Percentiles rank a stretch among this genome's conserved stretches.
phyloP scores from a whole-genome alignment of 2,329 filamentous ascomycete species.

The Albifimbria verrucaria region DNA sequence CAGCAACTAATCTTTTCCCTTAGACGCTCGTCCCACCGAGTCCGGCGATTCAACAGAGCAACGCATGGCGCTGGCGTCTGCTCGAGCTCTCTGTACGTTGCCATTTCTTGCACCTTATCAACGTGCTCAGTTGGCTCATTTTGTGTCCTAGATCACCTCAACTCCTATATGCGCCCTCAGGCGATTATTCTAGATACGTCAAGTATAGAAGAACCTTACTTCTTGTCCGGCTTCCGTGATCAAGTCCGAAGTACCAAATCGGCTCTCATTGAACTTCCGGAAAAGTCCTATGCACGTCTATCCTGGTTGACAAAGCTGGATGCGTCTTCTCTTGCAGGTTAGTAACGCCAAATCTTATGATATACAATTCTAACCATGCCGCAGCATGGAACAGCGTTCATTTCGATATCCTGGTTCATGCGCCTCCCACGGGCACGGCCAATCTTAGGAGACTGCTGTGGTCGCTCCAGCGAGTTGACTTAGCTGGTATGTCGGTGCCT shows the following conservation, averaged over 20 bases:
- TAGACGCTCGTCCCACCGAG: constrained; percentile 76
- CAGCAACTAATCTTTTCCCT: constrained; percentile 12
- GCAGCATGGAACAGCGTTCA: constrained; percentile 73
- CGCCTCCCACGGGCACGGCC: constrained; percentile 65
- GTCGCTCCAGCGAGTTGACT: constrained; percentile 74
- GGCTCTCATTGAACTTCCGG: constrained; percentile 74
- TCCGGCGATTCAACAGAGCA: constrained; percentile 64
- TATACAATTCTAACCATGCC: not conserved
- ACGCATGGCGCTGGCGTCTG: constrained; percentile 64
- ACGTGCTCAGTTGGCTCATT: not conserved
- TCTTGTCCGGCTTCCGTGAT: constrained; percentile 57
- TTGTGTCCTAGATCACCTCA: constrained; percentile 55
- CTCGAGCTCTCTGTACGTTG: constrained; percentile 59
- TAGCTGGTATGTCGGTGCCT: constrained; percentile 64
- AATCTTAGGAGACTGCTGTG: constrained; percentile 72
- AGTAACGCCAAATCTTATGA: not conserved
- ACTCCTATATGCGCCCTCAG: constrained; percentile 72
- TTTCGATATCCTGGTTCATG: constrained; percentile 83
- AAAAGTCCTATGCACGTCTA: constrained; percentile 57
- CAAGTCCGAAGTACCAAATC: constrained; percentile 49
- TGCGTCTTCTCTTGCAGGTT: constrained; percentile 64
- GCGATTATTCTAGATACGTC: constrained; percentile 71
- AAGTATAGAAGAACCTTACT: constrained; percentile 63
- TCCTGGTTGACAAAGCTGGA: constrained; percentile 79
- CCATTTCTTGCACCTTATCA: no score